Evolutionary conservation across 306 rosid species (phyloP).

Genomic region (Medicago arabica): DNA sequence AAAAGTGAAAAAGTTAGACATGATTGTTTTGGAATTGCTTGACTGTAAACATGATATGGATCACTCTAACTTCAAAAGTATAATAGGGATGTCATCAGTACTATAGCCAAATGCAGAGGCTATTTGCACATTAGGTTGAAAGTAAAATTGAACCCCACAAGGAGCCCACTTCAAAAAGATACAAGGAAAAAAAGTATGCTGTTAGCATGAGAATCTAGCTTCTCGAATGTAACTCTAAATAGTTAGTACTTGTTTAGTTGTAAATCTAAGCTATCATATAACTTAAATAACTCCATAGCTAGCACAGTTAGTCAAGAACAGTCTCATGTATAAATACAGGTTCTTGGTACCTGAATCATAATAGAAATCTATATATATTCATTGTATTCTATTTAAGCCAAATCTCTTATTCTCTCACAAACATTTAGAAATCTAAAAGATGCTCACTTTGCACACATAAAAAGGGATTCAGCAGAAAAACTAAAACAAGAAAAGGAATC

Average conservation of each 20-base stretch:
- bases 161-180: constrained; percentile 18
- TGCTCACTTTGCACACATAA: neutral
- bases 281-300: neutral
- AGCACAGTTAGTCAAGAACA: neutral
- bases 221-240: neutral
- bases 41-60: constrained; percentile 22
- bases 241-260: neutral
- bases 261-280: neutral
- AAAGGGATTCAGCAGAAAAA: constrained; percentile 5
- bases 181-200: neutral
- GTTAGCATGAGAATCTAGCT: neutral
- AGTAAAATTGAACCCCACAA: neutral
- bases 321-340: neutral
- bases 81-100: constrained; percentile 12
- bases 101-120: neutral
- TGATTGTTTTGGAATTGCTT: neutral
- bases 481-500: constrained; percentile 1
- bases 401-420: neutral
- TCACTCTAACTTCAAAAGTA: constrained; percentile 12
- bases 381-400: neutral
- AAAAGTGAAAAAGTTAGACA: neutral
- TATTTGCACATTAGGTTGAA: constrained; percentile 12
- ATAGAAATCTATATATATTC: neutral
- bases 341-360: neutral
- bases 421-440: neutral